Evolutionary conservation across 192 early-diverging fungal genomes (phyloP).

Genomic region (Coemansia sp.): DNA sequence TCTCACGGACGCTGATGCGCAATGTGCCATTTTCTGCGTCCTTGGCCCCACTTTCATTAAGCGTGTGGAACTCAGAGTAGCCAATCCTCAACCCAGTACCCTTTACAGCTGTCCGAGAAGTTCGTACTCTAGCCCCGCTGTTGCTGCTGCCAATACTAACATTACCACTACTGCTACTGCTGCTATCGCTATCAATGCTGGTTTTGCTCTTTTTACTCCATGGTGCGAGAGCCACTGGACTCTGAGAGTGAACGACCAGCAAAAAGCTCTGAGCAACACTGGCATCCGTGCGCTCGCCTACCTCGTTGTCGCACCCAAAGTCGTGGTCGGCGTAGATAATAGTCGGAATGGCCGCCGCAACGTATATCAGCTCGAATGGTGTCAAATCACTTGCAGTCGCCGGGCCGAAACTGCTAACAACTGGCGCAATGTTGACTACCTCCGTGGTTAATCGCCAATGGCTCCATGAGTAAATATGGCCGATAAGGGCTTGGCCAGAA

Average conservation of each 20-base stretch:
- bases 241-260: constrained; percentile 26
- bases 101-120: constrained; percentile 8
- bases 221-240: not conserved
- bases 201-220: not conserved
- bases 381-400: not conserved
- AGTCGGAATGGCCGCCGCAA: constrained; percentile 13
- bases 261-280: constrained; percentile 14
- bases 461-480: constrained; percentile 39
- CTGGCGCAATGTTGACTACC: constrained; percentile 2
- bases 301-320: constrained; percentile 21
- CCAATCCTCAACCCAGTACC: constrained; percentile 6
- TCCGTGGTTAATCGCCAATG: constrained; percentile 34
- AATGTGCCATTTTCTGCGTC: not conserved
- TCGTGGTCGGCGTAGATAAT: constrained; percentile 14
- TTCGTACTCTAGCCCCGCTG: not conserved
- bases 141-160: not conserved
- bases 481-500: constrained; percentile 32
- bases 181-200: not conserved
- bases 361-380: constrained; percentile 24
- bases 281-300: not conserved
- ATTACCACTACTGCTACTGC: not conserved
- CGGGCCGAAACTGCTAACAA: not conserved
- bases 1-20: not conserved
- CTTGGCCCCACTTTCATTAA: not conserved
- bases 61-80: not conserved